These are phyloP conservation scores for Reutealis trisperma DNA, from an alignment of 345 rosid species.

Conservation along the genomic window DNA sequence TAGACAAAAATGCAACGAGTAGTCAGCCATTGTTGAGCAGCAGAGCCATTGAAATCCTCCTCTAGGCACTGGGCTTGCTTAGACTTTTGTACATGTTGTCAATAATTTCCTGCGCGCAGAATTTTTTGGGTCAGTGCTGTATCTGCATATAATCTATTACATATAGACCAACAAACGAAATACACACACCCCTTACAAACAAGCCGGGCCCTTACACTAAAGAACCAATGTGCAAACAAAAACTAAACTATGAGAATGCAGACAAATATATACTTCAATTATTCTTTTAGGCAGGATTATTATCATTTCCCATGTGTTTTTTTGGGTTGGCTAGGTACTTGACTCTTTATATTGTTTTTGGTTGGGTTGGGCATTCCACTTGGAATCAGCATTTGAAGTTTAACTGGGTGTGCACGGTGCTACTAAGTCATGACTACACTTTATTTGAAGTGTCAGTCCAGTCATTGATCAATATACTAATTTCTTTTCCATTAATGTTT, in stretches of 20 bases:
- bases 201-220: no score
- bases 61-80: constrained; percentile 37
- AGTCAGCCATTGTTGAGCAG: neutral
- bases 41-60: neutral
- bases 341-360: neutral
- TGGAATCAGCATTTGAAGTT: neutral
- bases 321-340: neutral
- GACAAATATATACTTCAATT: no score
- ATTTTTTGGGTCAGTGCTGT: neutral
- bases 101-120: constrained; percentile 50
- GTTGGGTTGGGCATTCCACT: neutral
- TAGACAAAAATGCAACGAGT: neutral
- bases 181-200: no score
- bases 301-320: neutral
- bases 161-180: neutral
- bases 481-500: no score
- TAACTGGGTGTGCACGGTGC: neutral
- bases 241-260: no score
- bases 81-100: constrained; percentile 69
- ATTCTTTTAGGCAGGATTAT: no score
- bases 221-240: no score
- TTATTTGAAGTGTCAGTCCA: neutral
- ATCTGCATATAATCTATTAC: neutral
- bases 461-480: no score
- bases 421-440: neutral